A percentile compares a stretch with the other conserved stretches of the same genome.
phyloP scores from a whole-genome alignment of 805 yeast species.

The Kuraishia piskuri region DNA sequence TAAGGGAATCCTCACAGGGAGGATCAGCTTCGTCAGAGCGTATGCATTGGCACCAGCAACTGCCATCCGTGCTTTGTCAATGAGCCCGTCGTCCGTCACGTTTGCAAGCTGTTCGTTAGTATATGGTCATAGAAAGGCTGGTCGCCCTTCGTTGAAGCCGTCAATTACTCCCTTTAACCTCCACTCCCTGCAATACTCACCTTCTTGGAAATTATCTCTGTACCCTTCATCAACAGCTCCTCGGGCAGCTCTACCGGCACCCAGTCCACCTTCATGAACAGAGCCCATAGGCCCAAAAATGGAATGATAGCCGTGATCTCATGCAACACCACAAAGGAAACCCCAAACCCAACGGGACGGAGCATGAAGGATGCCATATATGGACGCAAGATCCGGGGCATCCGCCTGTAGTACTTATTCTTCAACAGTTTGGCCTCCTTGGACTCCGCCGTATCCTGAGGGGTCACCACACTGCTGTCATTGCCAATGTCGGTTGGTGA shows the following conservation, averaged over 20 bases:
- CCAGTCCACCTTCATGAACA: slow-evolving; percentile 32
- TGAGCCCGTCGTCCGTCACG: slow-evolving; percentile 10
- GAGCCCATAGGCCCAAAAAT: slow-evolving; percentile 40
- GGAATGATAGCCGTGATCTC: slow-evolving; percentile 48
- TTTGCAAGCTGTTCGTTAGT: slow-evolving; percentile 1
- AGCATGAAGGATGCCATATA: slow-evolving; percentile 20
- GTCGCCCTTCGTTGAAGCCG: too few species aligned
- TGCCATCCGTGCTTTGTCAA: slow-evolving; percentile 19
- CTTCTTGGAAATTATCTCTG: slow-evolving; percentile 34
- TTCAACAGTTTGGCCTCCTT: slow-evolving; percentile 15
- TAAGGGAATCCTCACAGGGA: slow-evolving; percentile 21
- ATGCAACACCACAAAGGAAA: slow-evolving; percentile 41
- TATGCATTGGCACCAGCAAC: slow-evolving; percentile 28
- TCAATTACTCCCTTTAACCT: too few species aligned
- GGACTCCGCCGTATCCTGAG: neutral
- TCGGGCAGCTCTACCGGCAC: slow-evolving; percentile 38
- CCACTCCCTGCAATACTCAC: slow-evolving; percentile 15
- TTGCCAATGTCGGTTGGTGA: neutral
- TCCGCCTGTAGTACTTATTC: slow-evolving; percentile 21
- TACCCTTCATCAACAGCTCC: slow-evolving; percentile 40
- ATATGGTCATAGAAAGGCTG: too few species aligned
- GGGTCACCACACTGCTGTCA: neutral
- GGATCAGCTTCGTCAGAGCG: slow-evolving; percentile 22
- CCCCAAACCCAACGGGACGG: slow-evolving; percentile 27
- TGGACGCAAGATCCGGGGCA: slow-evolving; percentile 22